A percentile compares a stretch with the other conserved stretches of the same genome.
These are phyloP conservation scores for Trichoderma guizhouense DNA, from an alignment of 2,329 filamentous ascomycete genomes.

Conservation along the genomic window DNA sequence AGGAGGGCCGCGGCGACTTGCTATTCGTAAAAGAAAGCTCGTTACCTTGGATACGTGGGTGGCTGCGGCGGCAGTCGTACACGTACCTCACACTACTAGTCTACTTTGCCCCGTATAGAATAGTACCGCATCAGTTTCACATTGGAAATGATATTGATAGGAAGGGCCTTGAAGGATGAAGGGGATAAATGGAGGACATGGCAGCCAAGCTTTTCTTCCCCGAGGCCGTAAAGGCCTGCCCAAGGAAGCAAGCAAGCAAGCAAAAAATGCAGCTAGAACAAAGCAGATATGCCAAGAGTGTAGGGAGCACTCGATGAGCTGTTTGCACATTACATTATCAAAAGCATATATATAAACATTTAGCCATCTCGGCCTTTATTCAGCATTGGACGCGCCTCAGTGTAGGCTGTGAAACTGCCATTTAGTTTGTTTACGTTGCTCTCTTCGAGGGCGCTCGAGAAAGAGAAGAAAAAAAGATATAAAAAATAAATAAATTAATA, in stretches of 20 bases:
- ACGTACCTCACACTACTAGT: conserved; percentile 13
- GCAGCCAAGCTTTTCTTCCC: neutral
- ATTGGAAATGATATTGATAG: conserved; percentile 2
- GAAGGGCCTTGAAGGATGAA: neutral
- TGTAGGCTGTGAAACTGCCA: neutral
- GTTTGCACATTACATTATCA: neutral
- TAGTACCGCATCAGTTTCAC: conserved; percentile 13
- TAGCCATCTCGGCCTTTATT: neutral
- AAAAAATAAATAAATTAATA: neutral
- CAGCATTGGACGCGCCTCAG: neutral
- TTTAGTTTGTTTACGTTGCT: neutral
- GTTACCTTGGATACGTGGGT: conserved; percentile 4
- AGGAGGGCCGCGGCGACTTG: conserved; percentile 12
- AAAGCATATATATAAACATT: neutral
- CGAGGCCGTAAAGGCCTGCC: neutral
- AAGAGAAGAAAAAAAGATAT: neutral
- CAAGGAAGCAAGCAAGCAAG: neutral
- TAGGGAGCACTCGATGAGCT: neutral
- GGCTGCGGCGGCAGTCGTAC: conserved; percentile 3
- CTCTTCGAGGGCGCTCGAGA: neutral
- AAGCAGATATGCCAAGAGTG: neutral
- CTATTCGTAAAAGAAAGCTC: conserved; percentile 3
- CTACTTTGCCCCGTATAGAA: conserved; percentile 11
- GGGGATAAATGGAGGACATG: neutral
- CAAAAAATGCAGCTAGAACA: conserved; percentile 8